Conservation (phyloP, 23 red algal species). For the Pyropia yezoensis region DNA sequence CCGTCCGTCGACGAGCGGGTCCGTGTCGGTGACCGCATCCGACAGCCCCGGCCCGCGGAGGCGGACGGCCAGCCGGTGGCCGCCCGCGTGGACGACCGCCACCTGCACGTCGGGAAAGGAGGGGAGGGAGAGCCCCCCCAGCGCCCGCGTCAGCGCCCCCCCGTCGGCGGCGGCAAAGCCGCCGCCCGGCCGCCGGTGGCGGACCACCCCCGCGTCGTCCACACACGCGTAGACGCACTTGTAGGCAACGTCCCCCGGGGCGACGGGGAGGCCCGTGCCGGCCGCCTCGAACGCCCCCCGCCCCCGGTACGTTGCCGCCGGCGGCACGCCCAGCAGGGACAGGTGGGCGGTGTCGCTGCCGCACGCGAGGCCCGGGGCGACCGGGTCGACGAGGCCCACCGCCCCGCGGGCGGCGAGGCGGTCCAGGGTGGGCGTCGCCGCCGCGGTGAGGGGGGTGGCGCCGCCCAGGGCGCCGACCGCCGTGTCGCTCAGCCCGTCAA, state of each 20-base stretch:
- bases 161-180: too few relatives aligned
- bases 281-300: slow-evolving; percentile 39
- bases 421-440: slow-evolving; percentile 16
- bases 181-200: too few relatives aligned
- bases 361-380: slow-evolving; percentile 27
- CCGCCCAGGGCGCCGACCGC: background rate
- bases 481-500: slow-evolving; percentile 32
- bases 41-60: slow-evolving; percentile 8
- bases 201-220: background rate
- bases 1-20: slow-evolving; percentile 13
- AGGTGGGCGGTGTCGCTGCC: slow-evolving; percentile 46
- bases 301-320: slow-evolving; percentile 16
- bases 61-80: slow-evolving; percentile 18
- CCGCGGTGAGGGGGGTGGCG: slow-evolving; percentile 7
- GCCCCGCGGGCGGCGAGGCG: slow-evolving; percentile 3
- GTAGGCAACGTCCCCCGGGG: slow-evolving; percentile 28
- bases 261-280: slow-evolving; percentile 15
- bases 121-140: too few relatives aligned
- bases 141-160: too few relatives aligned
- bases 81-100: slow-evolving; percentile 10
- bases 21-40: slow-evolving; percentile 23
- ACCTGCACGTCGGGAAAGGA: background rate
- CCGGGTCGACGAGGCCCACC: slow-evolving; percentile 27
- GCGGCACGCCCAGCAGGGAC: slow-evolving; percentile 22
- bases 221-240: slow-evolving; percentile 27